Evolutionary conservation across 75 land plant genomes (phyloP).

Genomic region (Larix kaempferi): DNA sequence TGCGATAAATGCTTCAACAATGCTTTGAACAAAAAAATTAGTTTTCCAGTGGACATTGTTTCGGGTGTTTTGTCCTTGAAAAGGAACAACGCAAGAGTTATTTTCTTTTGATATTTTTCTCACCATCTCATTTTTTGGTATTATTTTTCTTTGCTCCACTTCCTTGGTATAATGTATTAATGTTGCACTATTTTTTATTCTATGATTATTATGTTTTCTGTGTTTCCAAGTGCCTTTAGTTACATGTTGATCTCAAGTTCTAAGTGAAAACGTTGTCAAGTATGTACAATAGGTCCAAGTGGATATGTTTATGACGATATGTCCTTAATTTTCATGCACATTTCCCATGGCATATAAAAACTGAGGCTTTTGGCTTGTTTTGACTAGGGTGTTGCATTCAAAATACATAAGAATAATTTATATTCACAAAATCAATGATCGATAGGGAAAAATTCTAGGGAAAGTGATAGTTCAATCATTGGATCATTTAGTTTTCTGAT

Average conservation of each 20-base stretch:
- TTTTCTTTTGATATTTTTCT: no score
- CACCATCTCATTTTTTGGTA: neutral
- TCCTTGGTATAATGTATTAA: neutral
- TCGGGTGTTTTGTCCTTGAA: no score
- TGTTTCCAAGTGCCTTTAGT: no score
- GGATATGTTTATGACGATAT: neutral
- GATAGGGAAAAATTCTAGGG: neutral
- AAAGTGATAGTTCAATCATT: neutral
- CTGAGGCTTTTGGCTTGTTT: neutral
- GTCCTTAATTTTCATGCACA: neutral
- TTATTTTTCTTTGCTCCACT: neutral
- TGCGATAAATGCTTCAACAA: slow-evolving; percentile 76
- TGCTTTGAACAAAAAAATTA: neutral
- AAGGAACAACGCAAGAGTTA: no score
- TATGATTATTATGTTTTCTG: neutral
- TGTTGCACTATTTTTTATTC: neutral
- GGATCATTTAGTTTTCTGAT: neutral
- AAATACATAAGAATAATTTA: neutral
- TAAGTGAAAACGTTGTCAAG: no score
- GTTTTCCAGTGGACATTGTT: no score
- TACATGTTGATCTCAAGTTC: no score
- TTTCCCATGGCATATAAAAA: neutral
- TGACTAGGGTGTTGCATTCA: neutral
- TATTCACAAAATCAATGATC: neutral
- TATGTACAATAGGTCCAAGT: no score